Base-by-base conservation (phyloP, 116 monocot species). In the Posidonia oceanica region DNA sequence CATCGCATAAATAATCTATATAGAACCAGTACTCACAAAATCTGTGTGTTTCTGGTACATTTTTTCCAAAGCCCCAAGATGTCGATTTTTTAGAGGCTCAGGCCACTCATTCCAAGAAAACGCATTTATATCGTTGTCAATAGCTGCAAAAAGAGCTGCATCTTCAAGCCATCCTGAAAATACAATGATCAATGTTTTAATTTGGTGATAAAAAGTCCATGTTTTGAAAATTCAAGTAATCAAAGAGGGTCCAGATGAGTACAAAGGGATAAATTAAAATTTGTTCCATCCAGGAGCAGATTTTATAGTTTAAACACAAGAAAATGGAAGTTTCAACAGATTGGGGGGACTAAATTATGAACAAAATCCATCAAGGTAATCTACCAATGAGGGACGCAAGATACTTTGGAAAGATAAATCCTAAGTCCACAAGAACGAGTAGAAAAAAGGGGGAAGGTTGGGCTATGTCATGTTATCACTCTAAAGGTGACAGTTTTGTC, bases 81-180 rank as follows among this genome's bases (percentile, higher is more conserved):
- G 97, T 39, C 97, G 81, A 57, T 85, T 79, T 81, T 89, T 97
- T 23, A 92, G 76, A 72, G 85, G 82, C 67, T 92, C 97, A 52
- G 92, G 97, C 97, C 97, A 97, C 57, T 89, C 88, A 78, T 76
- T 80, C 97, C 92, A 97, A 52, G 87, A 42, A 76, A 92, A 82
- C 65, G 75, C 54, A 71, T 87, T 72, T 67, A 81, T 41, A 54
- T 41, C 79, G 62, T 74, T 76, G 63, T 97, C 92, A 80, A 97
- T 97, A 59, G 97, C 92, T 64, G 97, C 87, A 87, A 97, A 97
- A 69, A 97, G 85, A 71, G 97, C 92, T 73, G 97, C 92, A 87
- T 97, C 97, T 82, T 97, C 89, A 62, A 97, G 89, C 97, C 97
- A 97, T 63, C 80, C 97, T 97, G 67, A 59, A 62, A 17, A 39